phyloP scores from a whole-genome alignment of 805 yeast genomes.

The Candida dajiaensis region DNA sequence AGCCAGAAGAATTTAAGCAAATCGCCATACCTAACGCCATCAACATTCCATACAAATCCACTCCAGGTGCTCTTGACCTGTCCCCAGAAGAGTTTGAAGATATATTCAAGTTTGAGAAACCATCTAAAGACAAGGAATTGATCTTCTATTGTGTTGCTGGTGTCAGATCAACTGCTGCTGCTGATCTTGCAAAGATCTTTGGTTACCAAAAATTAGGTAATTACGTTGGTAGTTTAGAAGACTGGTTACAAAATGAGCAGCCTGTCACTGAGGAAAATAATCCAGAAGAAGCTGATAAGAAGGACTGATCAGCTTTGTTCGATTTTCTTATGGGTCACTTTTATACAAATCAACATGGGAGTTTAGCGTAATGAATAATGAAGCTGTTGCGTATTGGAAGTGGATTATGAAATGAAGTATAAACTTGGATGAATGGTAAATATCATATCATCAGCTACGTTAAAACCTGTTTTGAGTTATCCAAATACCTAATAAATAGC shows the following conservation, averaged over 20 bases:
- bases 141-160: slow-evolving; percentile 93
- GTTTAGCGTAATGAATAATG: not conserved
- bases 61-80: slow-evolving; percentile 88
- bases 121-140: slow-evolving; percentile 61
- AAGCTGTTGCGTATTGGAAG: not conserved
- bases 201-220: slow-evolving; percentile 84
- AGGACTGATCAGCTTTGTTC: not conserved
- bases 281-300: not conserved
- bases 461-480: too few species aligned
- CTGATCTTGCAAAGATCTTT: slow-evolving; percentile 83
- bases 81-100: slow-evolving; percentile 74
- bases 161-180: slow-evolving; percentile 84
- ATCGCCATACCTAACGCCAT: slow-evolving; percentile 83
- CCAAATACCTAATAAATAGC: too few species aligned
- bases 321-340: not conserved
- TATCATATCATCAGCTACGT: too few species aligned
- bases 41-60: slow-evolving; percentile 82
- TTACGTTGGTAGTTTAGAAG: slow-evolving; percentile 81
- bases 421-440: too few species aligned
- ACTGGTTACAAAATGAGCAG: slow-evolving; percentile 58
- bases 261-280: slow-evolving; percentile 14
- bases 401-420: too few species aligned
- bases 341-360: not conserved
- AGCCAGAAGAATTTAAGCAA: slow-evolving; percentile 65
- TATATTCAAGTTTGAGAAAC: slow-evolving; percentile 78